Percentiles rank a stretch among this genome's conserved stretches.
Evolutionary conservation across 768 basidiomycete species (phyloP).

Genomic region (Megacollybia marginata): DNA sequence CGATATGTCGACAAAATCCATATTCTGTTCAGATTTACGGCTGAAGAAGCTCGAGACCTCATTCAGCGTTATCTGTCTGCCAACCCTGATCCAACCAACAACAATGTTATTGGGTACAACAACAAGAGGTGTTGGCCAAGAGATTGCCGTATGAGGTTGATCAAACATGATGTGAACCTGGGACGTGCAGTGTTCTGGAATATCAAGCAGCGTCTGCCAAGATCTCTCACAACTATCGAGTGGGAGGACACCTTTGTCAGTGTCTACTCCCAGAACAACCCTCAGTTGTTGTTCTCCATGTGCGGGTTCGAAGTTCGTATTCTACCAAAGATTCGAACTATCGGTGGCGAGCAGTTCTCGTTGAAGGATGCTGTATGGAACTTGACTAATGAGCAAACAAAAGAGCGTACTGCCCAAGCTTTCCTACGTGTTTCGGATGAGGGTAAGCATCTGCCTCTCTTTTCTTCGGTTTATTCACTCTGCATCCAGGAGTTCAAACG

Average conservation of each 20-base stretch:
- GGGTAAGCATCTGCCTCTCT: constrained; percentile 31
- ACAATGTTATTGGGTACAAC: constrained; percentile 98
- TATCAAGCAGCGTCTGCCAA: constrained; percentile 91
- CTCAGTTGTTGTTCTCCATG: constrained; percentile 97
- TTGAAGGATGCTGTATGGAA: constrained; percentile 97
- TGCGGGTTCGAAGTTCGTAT: constrained; percentile 98
- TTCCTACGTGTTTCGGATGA: constrained; percentile 98
- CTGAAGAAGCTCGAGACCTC: constrained; percentile 94
- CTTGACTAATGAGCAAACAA: constrained; percentile 92
- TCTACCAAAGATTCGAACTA: constrained; percentile 90
- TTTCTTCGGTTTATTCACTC: constrained; percentile 3
- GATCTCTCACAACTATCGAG: constrained; percentile 96
- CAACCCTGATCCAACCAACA: constrained; percentile 97
- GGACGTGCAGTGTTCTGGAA: constrained; percentile 99
- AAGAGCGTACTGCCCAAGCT: constrained; percentile 96
- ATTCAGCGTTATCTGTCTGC: constrained; percentile 97
- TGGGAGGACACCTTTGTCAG: constrained; percentile 99
- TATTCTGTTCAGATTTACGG: constrained; percentile 95
- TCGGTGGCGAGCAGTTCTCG: constrained; percentile 95
- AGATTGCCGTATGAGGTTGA: constrained; percentile 97
- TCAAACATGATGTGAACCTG: constrained; percentile 99
- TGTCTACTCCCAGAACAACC: constrained; percentile 96
- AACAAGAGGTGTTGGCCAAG: constrained; percentile 99
- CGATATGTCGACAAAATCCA: constrained; percentile 94
- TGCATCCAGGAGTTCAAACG: constrained; percentile 67